A percentile compares a stretch with the other conserved stretches of the same genome.
These are phyloP conservation scores for Saturnispora gosingensis DNA, from an alignment of 805 yeast genomes.

Conservation along the genomic window DNA sequence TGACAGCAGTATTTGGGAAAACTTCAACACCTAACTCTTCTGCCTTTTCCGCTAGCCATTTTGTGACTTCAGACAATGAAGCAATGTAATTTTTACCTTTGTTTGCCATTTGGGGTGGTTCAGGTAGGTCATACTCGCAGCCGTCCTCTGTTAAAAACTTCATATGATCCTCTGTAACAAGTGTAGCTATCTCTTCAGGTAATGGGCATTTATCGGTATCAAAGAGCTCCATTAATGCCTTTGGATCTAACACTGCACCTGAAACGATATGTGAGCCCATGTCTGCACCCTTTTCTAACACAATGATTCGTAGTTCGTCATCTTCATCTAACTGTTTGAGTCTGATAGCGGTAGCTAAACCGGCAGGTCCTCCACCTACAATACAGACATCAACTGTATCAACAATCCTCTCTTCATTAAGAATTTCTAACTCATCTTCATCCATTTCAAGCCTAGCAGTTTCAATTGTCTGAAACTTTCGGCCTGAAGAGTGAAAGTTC, in stretches of 20 bases:
- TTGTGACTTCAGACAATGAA: conserved; percentile 71
- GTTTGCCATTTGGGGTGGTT: conserved; percentile 86
- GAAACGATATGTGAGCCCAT: conserved; percentile 88
- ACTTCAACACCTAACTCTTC: conserved; percentile 91
- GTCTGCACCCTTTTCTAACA: conserved; percentile 86
- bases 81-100: conserved; percentile 76
- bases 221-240: conserved; percentile 75
- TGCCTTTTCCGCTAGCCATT: conserved; percentile 78
- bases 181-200: conserved; percentile 68
- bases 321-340: conserved; percentile 73
- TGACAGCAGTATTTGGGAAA: conserved; percentile 83
- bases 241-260: conserved; percentile 92
- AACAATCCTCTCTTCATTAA: conserved; percentile 54
- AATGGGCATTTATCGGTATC: conserved; percentile 54
- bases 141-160: conserved; percentile 52
- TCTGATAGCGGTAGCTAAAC: conserved; percentile 85
- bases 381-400: conserved; percentile 92
- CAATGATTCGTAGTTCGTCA: conserved; percentile 63
- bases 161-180: conserved; percentile 69
- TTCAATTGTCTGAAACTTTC: conserved; percentile 16
- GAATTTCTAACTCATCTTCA: conserved; percentile 35
- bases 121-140: conserved; percentile 64
- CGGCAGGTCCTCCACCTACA: conserved; percentile 98
- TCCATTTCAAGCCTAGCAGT: conserved; percentile 22
- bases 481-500: not conserved